These are phyloP conservation scores for Thalassiosira ordinaria DNA, from an alignment of 352 stramenopile species.

Conservation along the genomic window DNA sequence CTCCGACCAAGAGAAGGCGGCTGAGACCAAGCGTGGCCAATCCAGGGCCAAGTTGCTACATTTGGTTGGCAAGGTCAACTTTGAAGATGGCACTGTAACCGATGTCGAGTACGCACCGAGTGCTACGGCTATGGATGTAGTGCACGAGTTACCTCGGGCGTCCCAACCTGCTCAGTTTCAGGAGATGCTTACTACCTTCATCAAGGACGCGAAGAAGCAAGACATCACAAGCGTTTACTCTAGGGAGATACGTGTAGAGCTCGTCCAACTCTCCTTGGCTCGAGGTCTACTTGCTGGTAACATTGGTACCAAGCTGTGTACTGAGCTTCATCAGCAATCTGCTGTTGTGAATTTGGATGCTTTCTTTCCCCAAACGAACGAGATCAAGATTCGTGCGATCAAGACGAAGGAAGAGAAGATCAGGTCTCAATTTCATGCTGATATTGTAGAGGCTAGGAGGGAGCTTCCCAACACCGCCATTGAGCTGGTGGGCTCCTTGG, in stretches of 20 bases:
- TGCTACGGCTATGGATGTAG: not conserved
- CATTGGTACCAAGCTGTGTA: not conserved
- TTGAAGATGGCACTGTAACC: not conserved
- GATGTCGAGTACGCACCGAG: not conserved
- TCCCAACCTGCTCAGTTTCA: not conserved
- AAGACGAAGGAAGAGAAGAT: not conserved
- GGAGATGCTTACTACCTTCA: not conserved
- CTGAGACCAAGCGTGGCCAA: not conserved
- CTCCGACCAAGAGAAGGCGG: not conserved
- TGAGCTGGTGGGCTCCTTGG: not conserved
- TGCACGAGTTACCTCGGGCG: not conserved
- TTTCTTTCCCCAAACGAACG: not conserved
- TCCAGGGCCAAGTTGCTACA: not conserved
- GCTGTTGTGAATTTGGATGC: not conserved
- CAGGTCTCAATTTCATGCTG: not conserved
- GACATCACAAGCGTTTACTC: not conserved
- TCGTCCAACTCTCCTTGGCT: not conserved
- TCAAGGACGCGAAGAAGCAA: not conserved
- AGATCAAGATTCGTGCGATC: not conserved
- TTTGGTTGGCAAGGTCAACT: not conserved
- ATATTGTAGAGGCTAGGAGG: not conserved
- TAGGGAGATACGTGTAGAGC: not conserved
- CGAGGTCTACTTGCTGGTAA: not conserved
- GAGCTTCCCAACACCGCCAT: not conserved
- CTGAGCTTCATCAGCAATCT: not conserved